Conservation (phyloP, 208 protist species). For the Trypanosoma rangeli region DNA sequence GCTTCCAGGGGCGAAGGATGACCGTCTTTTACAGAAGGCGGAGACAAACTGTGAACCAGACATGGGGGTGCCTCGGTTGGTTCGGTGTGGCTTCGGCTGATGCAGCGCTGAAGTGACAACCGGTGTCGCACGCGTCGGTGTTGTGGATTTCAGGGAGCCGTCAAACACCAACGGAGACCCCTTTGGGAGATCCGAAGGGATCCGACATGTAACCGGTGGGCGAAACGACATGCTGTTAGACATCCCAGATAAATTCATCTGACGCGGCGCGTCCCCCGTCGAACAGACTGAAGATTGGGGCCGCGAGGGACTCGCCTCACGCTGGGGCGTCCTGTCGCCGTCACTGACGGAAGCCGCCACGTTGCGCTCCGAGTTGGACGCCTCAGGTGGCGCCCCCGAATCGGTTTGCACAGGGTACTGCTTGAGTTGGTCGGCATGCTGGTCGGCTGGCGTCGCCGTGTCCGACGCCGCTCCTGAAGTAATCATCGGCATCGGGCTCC, state of each 20-base stretch:
- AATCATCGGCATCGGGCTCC: constrained; percentile 14
- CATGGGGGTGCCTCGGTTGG: not conserved
- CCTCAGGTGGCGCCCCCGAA: not conserved
- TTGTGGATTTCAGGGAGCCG: constrained; percentile 1
- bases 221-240: constrained; percentile 21
- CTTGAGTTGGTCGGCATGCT: not conserved
- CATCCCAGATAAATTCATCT: constrained; percentile 19
- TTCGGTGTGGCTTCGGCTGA: not conserved
- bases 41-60: not conserved
- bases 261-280: not conserved
- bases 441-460: not conserved
- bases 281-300: constrained; percentile 8
- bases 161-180: constrained; percentile 10
- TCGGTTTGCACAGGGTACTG: not conserved
- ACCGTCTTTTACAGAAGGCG: not conserved
- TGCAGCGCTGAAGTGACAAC: not conserved
- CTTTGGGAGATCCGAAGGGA: constrained; percentile 1
- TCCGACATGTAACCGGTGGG: not conserved
- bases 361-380: not conserved
- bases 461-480: not conserved
- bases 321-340: constrained; percentile 28
- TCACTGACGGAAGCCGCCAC: constrained; percentile 23
- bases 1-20: not conserved
- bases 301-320: constrained; percentile 54
- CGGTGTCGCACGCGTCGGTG: not conserved